These are phyloP conservation scores for Candida coleopterorum DNA, from an alignment of 805 yeast genomes.

Conservation along the genomic window DNA sequence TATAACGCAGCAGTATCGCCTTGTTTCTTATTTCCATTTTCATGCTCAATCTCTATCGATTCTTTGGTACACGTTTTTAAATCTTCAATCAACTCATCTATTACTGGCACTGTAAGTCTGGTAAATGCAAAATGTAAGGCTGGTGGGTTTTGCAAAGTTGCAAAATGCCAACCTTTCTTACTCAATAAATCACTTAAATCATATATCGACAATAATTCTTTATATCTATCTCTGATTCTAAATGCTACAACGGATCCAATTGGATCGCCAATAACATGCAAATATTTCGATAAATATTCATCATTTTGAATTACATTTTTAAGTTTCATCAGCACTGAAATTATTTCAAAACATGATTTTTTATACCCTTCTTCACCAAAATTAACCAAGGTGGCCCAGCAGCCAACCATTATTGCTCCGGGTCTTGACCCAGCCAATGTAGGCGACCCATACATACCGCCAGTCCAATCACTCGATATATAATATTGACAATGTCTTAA, in stretches of 20 bases:
- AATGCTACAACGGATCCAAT: slow-evolving; percentile 77
- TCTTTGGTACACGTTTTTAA: slow-evolving; percentile 43
- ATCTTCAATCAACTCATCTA: slow-evolving; percentile 55
- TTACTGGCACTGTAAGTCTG: slow-evolving; percentile 54
- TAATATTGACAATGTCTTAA: slow-evolving; percentile 82
- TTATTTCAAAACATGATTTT: slow-evolving; percentile 61
- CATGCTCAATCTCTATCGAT: slow-evolving; percentile 17
- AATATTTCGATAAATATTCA: slow-evolving; percentile 44
- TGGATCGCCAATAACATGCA: slow-evolving; percentile 83
- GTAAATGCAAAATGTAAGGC: slow-evolving; percentile 92
- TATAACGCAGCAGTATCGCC: slow-evolving; percentile 80
- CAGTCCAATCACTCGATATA: slow-evolving; percentile 80
- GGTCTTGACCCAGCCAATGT: slow-evolving; percentile 96
- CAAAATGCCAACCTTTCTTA: slow-evolving; percentile 81
- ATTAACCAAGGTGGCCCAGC: slow-evolving; percentile 89
- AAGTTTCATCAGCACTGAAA: slow-evolving; percentile 57
- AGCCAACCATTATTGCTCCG: slow-evolving; percentile 95
- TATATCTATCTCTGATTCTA: slow-evolving; percentile 37
- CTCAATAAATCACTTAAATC: slow-evolving; percentile 68
- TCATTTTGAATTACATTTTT: slow-evolving; percentile 41
- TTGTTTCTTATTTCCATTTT: slow-evolving; percentile 16
- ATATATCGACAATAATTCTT: slow-evolving; percentile 56
- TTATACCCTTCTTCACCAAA: slow-evolving; percentile 84
- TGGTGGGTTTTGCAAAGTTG: slow-evolving; percentile 81
- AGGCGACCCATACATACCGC: slow-evolving; percentile 95